Percentiles rank a stretch among this genome's conserved stretches.
These are phyloP conservation scores for Colletotrichum lindemuthianum DNA, from an alignment of 2,329 filamentous ascomycete genomes.

Conservation along the genomic window DNA sequence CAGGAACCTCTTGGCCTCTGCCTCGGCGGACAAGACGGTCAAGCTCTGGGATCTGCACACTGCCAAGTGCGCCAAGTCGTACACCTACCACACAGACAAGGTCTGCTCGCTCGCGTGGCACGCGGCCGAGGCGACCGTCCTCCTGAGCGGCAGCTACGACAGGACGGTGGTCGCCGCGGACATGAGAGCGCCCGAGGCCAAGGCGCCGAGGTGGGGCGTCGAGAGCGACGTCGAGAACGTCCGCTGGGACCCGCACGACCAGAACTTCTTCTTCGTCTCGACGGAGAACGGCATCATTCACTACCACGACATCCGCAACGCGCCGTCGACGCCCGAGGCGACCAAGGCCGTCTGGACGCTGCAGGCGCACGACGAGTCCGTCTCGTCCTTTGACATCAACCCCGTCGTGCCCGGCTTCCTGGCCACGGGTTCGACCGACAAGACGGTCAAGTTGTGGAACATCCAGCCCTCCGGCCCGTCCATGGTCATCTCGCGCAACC, in stretches of 20 bases:
- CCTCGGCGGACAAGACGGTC: slow-evolving; percentile 94
- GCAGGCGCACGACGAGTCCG: slow-evolving; percentile 92
- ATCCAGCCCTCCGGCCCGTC: slow-evolving; percentile 81
- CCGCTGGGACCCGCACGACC: slow-evolving; percentile 91
- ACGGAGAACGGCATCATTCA: slow-evolving; percentile 93
- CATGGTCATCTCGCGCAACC: slow-evolving; percentile 90
- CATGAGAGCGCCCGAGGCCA: slow-evolving; percentile 90
- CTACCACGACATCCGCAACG: slow-evolving; percentile 86
- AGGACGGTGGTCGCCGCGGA: slow-evolving; percentile 93
- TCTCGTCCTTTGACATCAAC: slow-evolving; percentile 95
- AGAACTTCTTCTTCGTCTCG: slow-evolving; percentile 94
- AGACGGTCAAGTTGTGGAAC: slow-evolving; percentile 97
- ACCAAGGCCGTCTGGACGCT: slow-evolving; percentile 93
- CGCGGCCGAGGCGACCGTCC: slow-evolving; percentile 82
- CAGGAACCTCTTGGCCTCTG: slow-evolving; percentile 92
- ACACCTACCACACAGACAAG: slow-evolving; percentile 96
- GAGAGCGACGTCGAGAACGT: slow-evolving; percentile 96
- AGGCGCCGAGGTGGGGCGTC: slow-evolving; percentile 87
- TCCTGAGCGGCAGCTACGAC: slow-evolving; percentile 95
- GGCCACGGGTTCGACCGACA: slow-evolving; percentile 92
- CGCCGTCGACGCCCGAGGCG: slow-evolving; percentile 75
- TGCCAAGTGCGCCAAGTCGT: slow-evolving; percentile 92
- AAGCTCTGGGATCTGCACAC: slow-evolving; percentile 98
- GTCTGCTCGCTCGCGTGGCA: slow-evolving; percentile 98
- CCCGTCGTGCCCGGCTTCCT: slow-evolving; percentile 89